Evolutionary conservation across 768 basidiomycete genomes (phyloP), one percentile per base, ranked within the genome.

Genomic region (Termitomyces sp.): DNA sequence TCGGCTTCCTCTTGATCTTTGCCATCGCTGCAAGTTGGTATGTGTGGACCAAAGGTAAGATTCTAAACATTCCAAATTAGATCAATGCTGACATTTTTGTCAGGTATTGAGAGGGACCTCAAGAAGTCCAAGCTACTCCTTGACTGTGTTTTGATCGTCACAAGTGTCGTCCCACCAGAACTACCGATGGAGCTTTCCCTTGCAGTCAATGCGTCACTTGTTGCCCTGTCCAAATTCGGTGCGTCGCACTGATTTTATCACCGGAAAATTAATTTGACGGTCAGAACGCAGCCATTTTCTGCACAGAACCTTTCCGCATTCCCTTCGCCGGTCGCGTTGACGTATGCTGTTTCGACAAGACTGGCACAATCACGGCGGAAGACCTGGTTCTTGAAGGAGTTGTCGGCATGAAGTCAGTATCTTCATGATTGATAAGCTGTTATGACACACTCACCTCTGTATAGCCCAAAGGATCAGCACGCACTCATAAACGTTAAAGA

Each of bases 321-420:
- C 95, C 97, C 0, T 91, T 77, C 57, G 97, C 97, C 5, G 97
- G 97, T 5, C 83, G 94, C 20, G 94, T 98, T 2, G 97, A 99
- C 62, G 89, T 98, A 15, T 99, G 97, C 71, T 98, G 97, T 71
- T 98, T 99, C 63, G 97, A 99, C 73, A 99, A 99, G 79, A 99
- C 97, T 0, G 97, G 96, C 22, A 98, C 97, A 0, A 98, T 99
- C 61, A 99, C 97, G 0, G 93, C 93, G 0, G 95, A 98, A 68
- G 88, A 94, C 67, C 74, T 98, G 12, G 94, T 98, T 7, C 79
- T 98, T 1, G 95, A 99, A 67, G 97, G 97, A 51, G 82, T 99
- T 39, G 91, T 82, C 25, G 97, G 95, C 50, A 79, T 97, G 42
- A 82, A 93, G 95, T 98, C 64, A 64, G 91, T 41, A 18, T 33